Evolutionary conservation across 306 rosid species (phyloP).

Genomic region (Mucuna pruriens): DNA sequence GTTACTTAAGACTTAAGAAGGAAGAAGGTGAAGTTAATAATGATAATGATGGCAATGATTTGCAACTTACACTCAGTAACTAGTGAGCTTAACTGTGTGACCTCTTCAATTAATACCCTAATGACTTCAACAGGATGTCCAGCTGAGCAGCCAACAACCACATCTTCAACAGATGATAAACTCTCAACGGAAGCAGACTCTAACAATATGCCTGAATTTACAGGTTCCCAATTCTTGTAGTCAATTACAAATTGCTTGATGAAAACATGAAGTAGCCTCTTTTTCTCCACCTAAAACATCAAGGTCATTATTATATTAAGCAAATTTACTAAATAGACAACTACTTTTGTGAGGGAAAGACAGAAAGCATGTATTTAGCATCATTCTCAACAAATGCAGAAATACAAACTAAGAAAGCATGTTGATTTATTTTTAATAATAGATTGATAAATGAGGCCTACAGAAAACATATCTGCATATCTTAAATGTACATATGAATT

Average conservation of each 20-base stretch:
- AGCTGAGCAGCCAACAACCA: conserved; percentile 81
- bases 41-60: conserved; percentile 3
- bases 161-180: conserved; percentile 56
- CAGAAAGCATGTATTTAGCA: conserved; percentile 16
- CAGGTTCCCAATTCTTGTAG: conserved; percentile 89
- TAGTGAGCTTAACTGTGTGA: conserved; percentile 67
- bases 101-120: conserved; percentile 74
- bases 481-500: conserved; percentile 13
- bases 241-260: conserved; percentile 82
- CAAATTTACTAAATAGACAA: conserved; percentile 24
- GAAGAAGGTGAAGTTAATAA: conserved; percentile 19
- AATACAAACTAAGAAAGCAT: conserved; percentile 7
- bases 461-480: conserved; percentile 9
- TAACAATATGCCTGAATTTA: conserved; percentile 59
- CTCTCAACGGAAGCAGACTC: conserved; percentile 64
- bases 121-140: conserved; percentile 97
- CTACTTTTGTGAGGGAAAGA: conserved; percentile 20
- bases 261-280: conserved; percentile 84
- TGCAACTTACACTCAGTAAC: conserved; percentile 79
- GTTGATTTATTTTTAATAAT: neutral
- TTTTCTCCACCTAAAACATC: conserved; percentile 75
- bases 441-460: neutral
- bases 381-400: conserved; percentile 11
- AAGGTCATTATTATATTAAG: conserved; percentile 22
- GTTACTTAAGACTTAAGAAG: neutral